A percentile compares a stretch with the other conserved stretches of the same genome.
These are phyloP conservation scores for Penstemon eatonii DNA, from an alignment of 257 asterid species.

Conservation along the genomic window DNA sequence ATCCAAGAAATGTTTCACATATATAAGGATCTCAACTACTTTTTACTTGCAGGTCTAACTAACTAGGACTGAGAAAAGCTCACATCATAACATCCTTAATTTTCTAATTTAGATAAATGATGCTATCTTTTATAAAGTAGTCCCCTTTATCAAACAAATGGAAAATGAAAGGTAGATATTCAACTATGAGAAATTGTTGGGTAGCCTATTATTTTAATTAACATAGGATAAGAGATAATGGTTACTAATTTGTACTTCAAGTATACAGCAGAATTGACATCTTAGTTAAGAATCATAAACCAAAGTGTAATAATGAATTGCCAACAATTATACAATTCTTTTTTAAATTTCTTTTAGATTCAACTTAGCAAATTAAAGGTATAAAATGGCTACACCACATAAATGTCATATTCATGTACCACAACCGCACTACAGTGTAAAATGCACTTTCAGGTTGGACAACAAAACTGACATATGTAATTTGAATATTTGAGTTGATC, in stretches of 20 bases:
- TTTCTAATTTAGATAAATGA: not conserved
- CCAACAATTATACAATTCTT: not conserved
- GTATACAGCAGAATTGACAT: no score
- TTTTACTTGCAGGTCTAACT: not conserved
- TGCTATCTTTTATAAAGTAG: not conserved
- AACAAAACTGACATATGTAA: not conserved
- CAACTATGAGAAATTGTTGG: no score
- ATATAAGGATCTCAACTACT: conserved; percentile 53
- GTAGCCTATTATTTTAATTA: no score
- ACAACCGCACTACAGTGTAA: not conserved
- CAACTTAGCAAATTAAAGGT: no score
- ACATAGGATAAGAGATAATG: no score
- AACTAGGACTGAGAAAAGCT: not conserved
- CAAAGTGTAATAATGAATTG: not conserved
- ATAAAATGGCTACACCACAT: not conserved
- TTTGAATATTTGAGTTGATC: no score
- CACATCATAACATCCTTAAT: not conserved
- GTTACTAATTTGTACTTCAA: no score
- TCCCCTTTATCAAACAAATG: no score
- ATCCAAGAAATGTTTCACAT: conserved; percentile 36
- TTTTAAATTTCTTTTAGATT: no score
- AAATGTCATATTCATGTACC: not conserved
- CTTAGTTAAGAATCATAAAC: no score
- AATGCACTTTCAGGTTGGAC: not conserved
- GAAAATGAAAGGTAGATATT: no score